Evolutionary conservation across 192 early-diverging fungal genomes (phyloP), one percentile per base, ranked within the genome.

Genomic region (Dispira simplex): DNA sequence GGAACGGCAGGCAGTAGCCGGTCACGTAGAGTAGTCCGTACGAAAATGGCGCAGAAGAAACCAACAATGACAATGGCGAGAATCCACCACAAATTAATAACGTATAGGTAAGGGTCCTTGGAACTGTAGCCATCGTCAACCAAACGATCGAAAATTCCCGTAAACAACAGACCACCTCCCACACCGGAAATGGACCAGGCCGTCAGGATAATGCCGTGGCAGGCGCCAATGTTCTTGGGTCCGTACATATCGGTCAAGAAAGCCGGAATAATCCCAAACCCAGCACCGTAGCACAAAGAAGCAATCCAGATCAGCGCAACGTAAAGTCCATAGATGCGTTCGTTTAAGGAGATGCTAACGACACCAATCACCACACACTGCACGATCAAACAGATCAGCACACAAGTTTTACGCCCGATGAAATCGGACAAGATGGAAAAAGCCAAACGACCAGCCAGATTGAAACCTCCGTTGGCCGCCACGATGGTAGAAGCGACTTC

Each of bases 241-340:
- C 84, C 84, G 62, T 85, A 90, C 80, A 85, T 85, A 60, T 90
- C 87, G 47, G 85, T 73, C 5, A 90, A 71, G 71, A 85, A 86
- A 11, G 85, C 84, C 0, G 85, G 87, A 52, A 90, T 84, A 72
- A 83, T 76, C 47, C 85, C 87, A 58, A 87, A 87, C 8, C 87
- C 87, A 48, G 80, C 84, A 60, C 87, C 87, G 63, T 87, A 90
- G 73, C 80, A 85, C 18, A 79, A 70, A 10, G 84, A 83, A 59
- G 85, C 77, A 20, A 73, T 63, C 78, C 83, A 86, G 47, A 83
- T 68, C 8, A 76, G 62, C 11, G 70, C 55, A 46, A 87, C 66
- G 68, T 81, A 84, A 1, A 71, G 75, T 53, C 75, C 70, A 74
- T 83, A 86, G 68, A 65, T 76, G 48, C 70, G 70, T 11, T 59